A percentile compares a stretch with the other conserved stretches of the same genome.
phyloP scores from a whole-genome alignment of 306 rosid species.

The Vicia faba region DNA sequence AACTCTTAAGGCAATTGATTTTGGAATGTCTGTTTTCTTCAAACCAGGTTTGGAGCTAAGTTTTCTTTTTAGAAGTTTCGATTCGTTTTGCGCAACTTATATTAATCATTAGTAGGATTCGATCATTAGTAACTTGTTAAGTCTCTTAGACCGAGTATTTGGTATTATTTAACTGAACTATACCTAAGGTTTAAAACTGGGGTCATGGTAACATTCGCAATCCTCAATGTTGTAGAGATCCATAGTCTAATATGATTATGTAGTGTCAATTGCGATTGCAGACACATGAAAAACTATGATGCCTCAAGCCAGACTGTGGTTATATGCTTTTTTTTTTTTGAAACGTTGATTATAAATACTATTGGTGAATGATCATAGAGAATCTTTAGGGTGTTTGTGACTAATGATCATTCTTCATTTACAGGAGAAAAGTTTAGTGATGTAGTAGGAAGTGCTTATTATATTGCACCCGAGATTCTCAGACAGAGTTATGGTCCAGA shows the following conservation, averaged over 20 bases:
- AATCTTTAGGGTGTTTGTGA: not conserved
- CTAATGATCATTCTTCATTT: conserved; percentile 31
- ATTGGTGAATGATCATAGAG: not conserved
- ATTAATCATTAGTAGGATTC: not conserved
- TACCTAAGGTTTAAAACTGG: not conserved
- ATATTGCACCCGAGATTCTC: conserved; percentile 82
- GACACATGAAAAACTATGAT: not conserved
- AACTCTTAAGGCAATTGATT: conserved; percentile 74
- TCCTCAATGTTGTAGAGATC: not conserved
- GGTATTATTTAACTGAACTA: not conserved
- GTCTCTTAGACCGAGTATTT: not conserved
- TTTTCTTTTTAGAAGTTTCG: not conserved
- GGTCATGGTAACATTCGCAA: not conserved
- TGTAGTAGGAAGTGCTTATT: conserved; percentile 83
- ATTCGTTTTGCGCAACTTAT: not conserved
- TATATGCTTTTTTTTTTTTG: not conserved
- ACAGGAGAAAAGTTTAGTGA: conserved; percentile 67
- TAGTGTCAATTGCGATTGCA: not conserved
- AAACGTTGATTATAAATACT: not conserved
- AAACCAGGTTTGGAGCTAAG: conserved; percentile 64
- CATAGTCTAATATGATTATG: not conserved
- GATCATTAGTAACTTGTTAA: not conserved
- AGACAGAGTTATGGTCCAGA: conserved; percentile 64
- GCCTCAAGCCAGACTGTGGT: not conserved
- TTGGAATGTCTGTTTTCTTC: conserved; percentile 81